Percentiles rank a stretch among this genome's conserved stretches.
Conservation (phyloP, 1,284 basidiomycete genomes). For the Sutorius eximius region DNA sequence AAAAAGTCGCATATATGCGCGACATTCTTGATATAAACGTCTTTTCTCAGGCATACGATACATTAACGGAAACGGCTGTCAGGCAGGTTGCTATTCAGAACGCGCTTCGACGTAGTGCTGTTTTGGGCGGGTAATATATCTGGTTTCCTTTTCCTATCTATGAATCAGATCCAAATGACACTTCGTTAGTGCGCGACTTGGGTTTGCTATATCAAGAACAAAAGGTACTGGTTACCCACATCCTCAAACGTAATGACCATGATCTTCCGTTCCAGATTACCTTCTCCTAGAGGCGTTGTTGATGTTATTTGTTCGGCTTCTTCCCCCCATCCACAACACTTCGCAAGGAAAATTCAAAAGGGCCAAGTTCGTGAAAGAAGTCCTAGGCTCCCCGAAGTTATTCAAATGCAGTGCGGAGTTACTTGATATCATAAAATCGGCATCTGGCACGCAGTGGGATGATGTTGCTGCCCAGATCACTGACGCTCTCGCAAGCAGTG, state of each 20-base stretch:
- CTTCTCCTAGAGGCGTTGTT: slow-evolving; percentile 56
- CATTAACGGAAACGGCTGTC: slow-evolving; percentile 35
- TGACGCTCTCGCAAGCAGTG: slow-evolving; percentile 45
- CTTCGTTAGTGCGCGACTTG: slow-evolving; percentile 35
- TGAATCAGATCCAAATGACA: slow-evolving; percentile 4
- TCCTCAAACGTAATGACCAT: slow-evolving; percentile 4
- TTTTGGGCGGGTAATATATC: slow-evolving; percentile 40
- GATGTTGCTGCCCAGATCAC: slow-evolving; percentile 47
- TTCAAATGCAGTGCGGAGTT: slow-evolving; percentile 40
- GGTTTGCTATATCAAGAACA: slow-evolving; percentile 33
- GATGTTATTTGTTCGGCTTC: slow-evolving; percentile 52
- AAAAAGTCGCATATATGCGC: slow-evolving; percentile 34
- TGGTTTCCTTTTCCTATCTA: neutral
- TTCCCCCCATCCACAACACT: slow-evolving; percentile 45
- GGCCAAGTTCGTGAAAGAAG: slow-evolving; percentile 49
- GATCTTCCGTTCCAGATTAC: slow-evolving; percentile 43
- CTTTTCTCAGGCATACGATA: slow-evolving; percentile 34
- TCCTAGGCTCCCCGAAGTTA: slow-evolving; percentile 41
- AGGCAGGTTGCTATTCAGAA: slow-evolving; percentile 31
- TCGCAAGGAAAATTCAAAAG: slow-evolving; percentile 40
- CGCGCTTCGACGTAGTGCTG: slow-evolving; percentile 32
- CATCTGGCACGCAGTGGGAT: slow-evolving; percentile 53
- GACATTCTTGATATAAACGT: slow-evolving; percentile 2
- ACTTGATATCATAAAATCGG: slow-evolving; percentile 42
- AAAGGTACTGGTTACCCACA: slow-evolving; percentile 26